These are phyloP conservation scores for Strigomonas galati DNA, from an alignment of 208 protist species.

Conservation along the genomic window DNA sequence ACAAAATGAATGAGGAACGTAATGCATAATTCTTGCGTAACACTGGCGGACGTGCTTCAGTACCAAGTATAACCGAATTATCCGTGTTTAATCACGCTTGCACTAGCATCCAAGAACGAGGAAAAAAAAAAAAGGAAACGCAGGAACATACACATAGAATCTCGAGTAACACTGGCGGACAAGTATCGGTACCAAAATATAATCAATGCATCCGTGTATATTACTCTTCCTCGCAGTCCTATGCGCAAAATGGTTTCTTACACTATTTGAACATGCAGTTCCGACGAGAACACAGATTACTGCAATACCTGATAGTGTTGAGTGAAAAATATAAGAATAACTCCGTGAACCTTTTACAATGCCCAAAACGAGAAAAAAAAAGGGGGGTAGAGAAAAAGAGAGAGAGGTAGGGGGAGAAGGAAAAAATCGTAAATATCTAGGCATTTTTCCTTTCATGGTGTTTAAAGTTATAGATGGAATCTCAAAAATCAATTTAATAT, in stretches of 20 bases:
- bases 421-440: not conserved
- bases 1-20: not conserved
- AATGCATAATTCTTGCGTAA: not conserved
- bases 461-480: too few relatives aligned
- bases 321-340: not conserved
- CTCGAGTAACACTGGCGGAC: conserved; percentile 10
- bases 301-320: too few relatives aligned
- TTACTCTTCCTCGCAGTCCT: not conserved
- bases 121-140: conserved; percentile 14
- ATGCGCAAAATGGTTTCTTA: too few relatives aligned
- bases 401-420: not conserved
- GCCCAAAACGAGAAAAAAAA: not conserved
- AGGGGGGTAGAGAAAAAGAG: not conserved
- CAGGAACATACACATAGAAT: too few relatives aligned
- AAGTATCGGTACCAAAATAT: conserved; percentile 11
- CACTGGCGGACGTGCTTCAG: not conserved
- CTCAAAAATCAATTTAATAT: too few relatives aligned
- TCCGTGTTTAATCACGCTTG: conserved; percentile 12
- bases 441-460: too few relatives aligned
- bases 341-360: not conserved
- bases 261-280: too few relatives aligned
- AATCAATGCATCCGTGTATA: conserved; percentile 11
- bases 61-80: not conserved
- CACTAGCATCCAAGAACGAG: too few relatives aligned
- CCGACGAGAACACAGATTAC: too few relatives aligned